Percentiles rank a stretch among this genome's conserved stretches.
phyloP scores from a whole-genome alignment of 805 yeast species.

The Yamadazyma sp. region DNA sequence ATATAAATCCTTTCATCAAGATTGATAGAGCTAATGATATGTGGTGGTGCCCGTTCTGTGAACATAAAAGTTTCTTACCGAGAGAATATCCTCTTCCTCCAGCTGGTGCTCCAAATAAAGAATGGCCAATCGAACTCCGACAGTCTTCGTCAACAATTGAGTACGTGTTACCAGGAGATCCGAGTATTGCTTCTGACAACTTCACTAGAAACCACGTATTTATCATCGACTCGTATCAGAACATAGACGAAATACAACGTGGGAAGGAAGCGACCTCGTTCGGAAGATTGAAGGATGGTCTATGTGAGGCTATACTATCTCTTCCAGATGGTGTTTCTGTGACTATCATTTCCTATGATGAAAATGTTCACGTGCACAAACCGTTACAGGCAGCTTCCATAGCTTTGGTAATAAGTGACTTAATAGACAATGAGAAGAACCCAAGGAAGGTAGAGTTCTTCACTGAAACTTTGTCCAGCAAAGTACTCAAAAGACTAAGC shows the following conservation, averaged over 20 bases:
- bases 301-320: conserved; percentile 17
- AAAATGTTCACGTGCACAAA: conserved; percentile 25
- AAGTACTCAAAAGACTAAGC: conserved; percentile 6
- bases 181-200: conserved; percentile 15
- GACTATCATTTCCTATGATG: conserved; percentile 30
- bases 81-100: conserved; percentile 18
- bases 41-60: conserved; percentile 45
- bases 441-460: conserved; percentile 6
- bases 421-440: neutral
- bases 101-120: conserved; percentile 11
- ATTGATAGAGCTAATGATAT: conserved; percentile 28
- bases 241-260: conserved; percentile 20
- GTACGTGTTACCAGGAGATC: conserved; percentile 30
- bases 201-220: conserved; percentile 18
- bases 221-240: conserved; percentile 32
- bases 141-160: conserved; percentile 29
- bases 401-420: conserved; percentile 4
- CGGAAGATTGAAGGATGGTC: conserved; percentile 12
- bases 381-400: conserved; percentile 1
- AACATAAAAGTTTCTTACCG: conserved; percentile 24
- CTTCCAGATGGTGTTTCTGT: conserved; percentile 21
- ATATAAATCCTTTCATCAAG: conserved; percentile 29
- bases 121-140: conserved; percentile 30
- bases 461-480: neutral
- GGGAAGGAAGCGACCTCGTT: conserved; percentile 16